Evolutionary conservation across 2,329 filamentous ascomycete genomes (phyloP).

Genomic region (Cladosporium sp.): DNA sequence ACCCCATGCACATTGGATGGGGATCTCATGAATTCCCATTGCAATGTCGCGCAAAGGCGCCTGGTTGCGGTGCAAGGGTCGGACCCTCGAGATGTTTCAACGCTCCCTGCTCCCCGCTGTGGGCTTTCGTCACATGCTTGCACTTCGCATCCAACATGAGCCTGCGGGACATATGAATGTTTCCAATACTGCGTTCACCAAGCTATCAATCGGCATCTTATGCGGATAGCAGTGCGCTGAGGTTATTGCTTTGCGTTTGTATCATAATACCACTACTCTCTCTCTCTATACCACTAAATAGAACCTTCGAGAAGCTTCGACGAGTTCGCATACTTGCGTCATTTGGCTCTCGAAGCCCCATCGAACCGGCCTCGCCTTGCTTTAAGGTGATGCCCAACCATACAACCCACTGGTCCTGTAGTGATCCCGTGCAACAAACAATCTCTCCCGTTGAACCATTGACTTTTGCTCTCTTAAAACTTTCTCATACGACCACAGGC

Average conservation of each 20-base stretch:
- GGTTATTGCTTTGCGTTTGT: neutral
- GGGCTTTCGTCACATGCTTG: neutral
- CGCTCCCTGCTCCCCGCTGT: neutral
- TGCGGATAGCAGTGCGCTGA: neutral
- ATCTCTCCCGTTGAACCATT: neutral
- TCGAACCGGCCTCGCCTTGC: slow-evolving; percentile 7
- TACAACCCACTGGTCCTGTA: neutral
- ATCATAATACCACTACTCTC: neutral
- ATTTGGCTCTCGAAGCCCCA: neutral
- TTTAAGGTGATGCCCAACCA: slow-evolving; percentile 7
- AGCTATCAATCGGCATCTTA: neutral
- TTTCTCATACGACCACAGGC: neutral
- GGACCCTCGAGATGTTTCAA: neutral
- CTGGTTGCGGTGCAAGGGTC: too few relatives aligned
- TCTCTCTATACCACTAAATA: neutral
- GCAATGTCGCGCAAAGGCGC: too few relatives aligned
- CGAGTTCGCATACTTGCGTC: neutral
- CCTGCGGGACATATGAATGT: neutral
- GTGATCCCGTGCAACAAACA: slow-evolving; percentile 6
- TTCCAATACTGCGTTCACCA: neutral
- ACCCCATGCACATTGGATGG: neutral
- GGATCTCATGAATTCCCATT: neutral
- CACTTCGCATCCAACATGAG: neutral
- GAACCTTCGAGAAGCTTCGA: slow-evolving; percentile 9
- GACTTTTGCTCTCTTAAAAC: neutral